A percentile compares a stretch with the other conserved stretches of the same genome.
phyloP scores from a whole-genome alignment of 2,329 filamentous ascomycete genomes.

The Pyrenophora graminea region DNA sequence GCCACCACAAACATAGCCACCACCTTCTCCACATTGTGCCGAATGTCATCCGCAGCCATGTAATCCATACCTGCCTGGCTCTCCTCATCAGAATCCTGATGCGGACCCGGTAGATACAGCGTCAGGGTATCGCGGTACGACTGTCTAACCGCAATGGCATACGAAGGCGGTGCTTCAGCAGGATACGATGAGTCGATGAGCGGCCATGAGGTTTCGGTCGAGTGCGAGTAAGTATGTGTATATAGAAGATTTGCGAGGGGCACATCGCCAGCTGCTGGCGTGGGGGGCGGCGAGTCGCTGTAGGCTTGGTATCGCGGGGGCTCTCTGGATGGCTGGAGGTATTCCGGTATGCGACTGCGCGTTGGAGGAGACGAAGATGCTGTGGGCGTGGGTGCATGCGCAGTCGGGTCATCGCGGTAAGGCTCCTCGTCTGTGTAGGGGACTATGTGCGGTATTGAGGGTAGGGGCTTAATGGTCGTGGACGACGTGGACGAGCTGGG shows the following conservation, averaged over 20 bases:
- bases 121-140: conserved; percentile 34
- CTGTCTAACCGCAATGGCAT: conserved; percentile 30
- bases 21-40: conserved; percentile 30
- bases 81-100: conserved; percentile 7
- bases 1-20: conserved; percentile 33
- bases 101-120: conserved; percentile 19
- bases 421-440: background rate
- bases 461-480: background rate
- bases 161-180: conserved; percentile 35
- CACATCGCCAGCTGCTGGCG: conserved; percentile 29
- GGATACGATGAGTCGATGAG: conserved; percentile 16
- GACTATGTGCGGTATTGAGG: too few relatives aligned
- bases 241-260: conserved; percentile 33
- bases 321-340: background rate
- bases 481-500: background rate
- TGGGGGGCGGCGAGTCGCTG: conserved; percentile 9
- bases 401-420: conserved; percentile 14
- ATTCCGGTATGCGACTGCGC: background rate
- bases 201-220: background rate
- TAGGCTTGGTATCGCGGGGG: conserved; percentile 5
- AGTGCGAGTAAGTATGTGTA: conserved; percentile 8
- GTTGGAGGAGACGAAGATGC: background rate
- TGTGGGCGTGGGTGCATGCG: background rate
- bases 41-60: conserved; percentile 24
- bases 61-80: conserved; percentile 15